Conservation (phyloP, 2,329 filamentous ascomycete species). For the Thielaviopsis euricoi region DNA sequence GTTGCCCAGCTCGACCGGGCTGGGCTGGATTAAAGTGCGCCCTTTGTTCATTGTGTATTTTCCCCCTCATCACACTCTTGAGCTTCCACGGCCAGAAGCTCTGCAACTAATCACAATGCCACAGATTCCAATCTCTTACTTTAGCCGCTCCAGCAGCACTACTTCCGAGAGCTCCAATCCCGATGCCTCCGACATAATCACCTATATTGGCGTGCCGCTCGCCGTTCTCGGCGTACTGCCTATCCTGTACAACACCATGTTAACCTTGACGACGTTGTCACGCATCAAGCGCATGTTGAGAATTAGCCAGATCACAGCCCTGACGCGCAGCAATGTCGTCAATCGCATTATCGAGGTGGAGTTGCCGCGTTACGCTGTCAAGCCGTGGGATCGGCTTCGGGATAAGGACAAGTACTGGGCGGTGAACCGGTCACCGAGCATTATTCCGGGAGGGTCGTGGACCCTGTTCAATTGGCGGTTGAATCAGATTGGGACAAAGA, state of each 20-base stretch:
- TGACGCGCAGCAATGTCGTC: conserved; percentile 46
- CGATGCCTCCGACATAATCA: conserved; percentile 32
- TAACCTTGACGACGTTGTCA: conserved; percentile 41
- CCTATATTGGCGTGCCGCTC: conserved; percentile 39
- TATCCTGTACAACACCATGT: conserved; percentile 48
- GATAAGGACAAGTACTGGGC: conserved; percentile 41
- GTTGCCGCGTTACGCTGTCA: conserved; percentile 46
- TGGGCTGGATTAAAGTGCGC: no score
- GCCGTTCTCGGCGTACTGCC: conserved; percentile 44
- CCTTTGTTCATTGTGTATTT: no score
- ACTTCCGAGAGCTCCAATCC: background rate
- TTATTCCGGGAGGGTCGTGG: conserved; percentile 45
- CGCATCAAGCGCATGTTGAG: conserved; percentile 42
- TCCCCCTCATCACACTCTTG: no score
- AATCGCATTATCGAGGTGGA: conserved; percentile 52
- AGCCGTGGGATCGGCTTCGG: conserved; percentile 38
- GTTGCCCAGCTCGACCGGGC: no score
- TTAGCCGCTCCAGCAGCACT: background rate
- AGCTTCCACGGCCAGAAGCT: no score
- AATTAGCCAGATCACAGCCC: conserved; percentile 37
- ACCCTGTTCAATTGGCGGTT: conserved; percentile 50
- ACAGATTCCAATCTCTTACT: background rate
- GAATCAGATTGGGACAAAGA: conserved; percentile 43
- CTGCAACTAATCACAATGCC: no score
- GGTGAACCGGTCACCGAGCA: conserved; percentile 31